These are phyloP conservation scores for Lenzites betulinus DNA, from an alignment of 768 basidiomycete species.

Conservation along the genomic window DNA sequence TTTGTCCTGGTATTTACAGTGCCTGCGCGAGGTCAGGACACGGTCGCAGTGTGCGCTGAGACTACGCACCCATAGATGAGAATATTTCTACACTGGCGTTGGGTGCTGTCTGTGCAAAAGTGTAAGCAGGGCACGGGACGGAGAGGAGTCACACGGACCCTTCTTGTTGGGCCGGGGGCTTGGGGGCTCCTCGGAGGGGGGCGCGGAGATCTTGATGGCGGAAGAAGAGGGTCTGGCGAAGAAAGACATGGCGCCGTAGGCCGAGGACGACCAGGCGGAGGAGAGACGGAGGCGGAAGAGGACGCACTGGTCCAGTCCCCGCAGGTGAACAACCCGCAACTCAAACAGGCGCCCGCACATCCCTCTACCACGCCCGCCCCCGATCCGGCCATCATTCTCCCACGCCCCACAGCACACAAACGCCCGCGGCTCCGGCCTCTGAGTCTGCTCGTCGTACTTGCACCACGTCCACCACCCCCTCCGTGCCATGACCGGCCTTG, in stretches of 20 bases:
- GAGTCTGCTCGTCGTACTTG: not conserved
- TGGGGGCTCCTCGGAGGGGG: conserved; percentile 44
- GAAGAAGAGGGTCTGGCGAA: conserved; percentile 64
- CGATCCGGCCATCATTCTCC: not conserved
- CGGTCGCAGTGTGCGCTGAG: not conserved
- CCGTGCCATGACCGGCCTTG: conserved; percentile 60
- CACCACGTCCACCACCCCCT: conserved; percentile 1
- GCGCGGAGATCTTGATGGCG: conserved; percentile 74
- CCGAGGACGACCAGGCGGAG: conserved; percentile 27
- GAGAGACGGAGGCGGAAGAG: conserved; percentile 7
- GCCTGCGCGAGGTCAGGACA: conserved; percentile 43
- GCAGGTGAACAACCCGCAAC: not conserved
- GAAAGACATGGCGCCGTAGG: conserved; percentile 57
- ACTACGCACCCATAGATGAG: conserved; percentile 79
- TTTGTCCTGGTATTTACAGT: conserved; percentile 84
- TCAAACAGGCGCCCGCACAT: not conserved
- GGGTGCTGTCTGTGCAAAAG: conserved; percentile 54
- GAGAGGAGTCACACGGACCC: conserved; percentile 29
- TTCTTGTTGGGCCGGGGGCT: conserved; percentile 49
- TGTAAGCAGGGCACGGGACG: conserved; percentile 17
- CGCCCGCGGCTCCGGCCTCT: not conserved
- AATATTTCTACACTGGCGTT: conserved; percentile 88
- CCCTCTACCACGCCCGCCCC: not conserved
- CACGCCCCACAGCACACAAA: not conserved
- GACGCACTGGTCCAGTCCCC: not conserved